These are phyloP conservation scores for Noccaea bulbosa DNA, from an alignment of 345 rosid genomes.

Conservation along the genomic window DNA sequence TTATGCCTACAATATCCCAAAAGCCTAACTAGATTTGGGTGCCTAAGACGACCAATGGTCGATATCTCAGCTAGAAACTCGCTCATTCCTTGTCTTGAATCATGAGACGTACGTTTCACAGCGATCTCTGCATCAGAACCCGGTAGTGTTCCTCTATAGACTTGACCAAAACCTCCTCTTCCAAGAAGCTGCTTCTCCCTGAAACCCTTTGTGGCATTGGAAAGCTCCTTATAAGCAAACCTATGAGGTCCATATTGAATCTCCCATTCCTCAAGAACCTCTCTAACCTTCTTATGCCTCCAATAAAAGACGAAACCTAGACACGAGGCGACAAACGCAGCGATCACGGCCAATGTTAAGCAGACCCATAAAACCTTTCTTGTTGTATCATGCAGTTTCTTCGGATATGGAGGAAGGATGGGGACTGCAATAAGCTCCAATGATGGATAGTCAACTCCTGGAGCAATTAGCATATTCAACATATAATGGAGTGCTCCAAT, in stretches of 20 bases:
- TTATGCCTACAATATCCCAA: conserved; percentile 49
- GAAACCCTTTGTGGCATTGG: conserved; percentile 53
- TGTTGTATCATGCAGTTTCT: conserved; percentile 18
- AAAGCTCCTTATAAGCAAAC: conserved; percentile 50
- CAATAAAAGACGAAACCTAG: conserved; percentile 27
- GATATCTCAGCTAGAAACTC: conserved; percentile 57
- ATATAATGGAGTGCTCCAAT: conserved; percentile 48
- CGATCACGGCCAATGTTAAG: neutral
- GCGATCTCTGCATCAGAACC: conserved; percentile 47
- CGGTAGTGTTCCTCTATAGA: conserved; percentile 56
- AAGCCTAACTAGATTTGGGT: conserved; percentile 47
- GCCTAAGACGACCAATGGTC: conserved; percentile 46
- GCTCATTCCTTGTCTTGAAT: conserved; percentile 52
- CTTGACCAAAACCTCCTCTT: conserved; percentile 56
- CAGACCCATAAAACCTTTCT: conserved; percentile 25
- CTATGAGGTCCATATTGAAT: conserved; percentile 52
- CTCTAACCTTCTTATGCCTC: conserved; percentile 43
- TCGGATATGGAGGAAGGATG: conserved; percentile 57
- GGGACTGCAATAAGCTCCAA: conserved; percentile 34
- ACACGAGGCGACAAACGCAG: conserved; percentile 17
- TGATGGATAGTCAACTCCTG: conserved; percentile 31
- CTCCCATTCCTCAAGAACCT: conserved; percentile 56
- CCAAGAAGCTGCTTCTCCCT: conserved; percentile 54
- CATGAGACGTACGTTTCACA: conserved; percentile 54
- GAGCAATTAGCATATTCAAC: conserved; percentile 41